These are phyloP conservation scores for Penstemon eatonii DNA, from an alignment of 257 asterid species.

Conservation along the genomic window DNA sequence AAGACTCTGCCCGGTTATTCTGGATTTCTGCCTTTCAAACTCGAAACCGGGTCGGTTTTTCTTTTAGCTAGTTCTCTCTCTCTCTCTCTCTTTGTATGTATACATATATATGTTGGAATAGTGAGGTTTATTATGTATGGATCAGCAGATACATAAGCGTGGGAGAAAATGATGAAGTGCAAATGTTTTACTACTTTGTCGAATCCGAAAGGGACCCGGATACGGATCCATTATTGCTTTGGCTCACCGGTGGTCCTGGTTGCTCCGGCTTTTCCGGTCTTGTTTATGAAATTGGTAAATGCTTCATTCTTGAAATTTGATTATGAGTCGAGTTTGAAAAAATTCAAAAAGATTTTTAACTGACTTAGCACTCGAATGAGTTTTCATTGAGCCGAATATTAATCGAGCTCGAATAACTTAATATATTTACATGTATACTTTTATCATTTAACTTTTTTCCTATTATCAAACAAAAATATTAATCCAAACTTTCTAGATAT, in stretches of 20 bases:
- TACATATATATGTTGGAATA: too few species aligned
- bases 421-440: too few species aligned
- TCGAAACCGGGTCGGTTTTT: conserved; percentile 24
- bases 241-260: conserved; percentile 77
- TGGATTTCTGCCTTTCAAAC: conserved; percentile 27
- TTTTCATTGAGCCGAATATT: too few species aligned
- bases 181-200: conserved; percentile 57
- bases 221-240: conserved; percentile 54
- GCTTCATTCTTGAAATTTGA: too few species aligned
- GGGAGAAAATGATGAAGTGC: conserved; percentile 45
- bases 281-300: conserved; percentile 45
- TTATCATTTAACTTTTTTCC: too few species aligned
- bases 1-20: conserved; percentile 26
- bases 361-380: too few species aligned
- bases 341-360: too few species aligned
- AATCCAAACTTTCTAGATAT: too few species aligned
- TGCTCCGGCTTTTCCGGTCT: conserved; percentile 62
- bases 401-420: too few species aligned
- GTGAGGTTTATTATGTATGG: background rate
- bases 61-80: background rate
- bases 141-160: conserved; percentile 46
- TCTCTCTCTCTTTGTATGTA: background rate
- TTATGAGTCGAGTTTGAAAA: too few species aligned
- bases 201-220: conserved; percentile 45
- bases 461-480: too few species aligned